Conservation (phyloP, 2,329 filamentous ascomycete genomes). For the Huntiella abstrusa region DNA sequence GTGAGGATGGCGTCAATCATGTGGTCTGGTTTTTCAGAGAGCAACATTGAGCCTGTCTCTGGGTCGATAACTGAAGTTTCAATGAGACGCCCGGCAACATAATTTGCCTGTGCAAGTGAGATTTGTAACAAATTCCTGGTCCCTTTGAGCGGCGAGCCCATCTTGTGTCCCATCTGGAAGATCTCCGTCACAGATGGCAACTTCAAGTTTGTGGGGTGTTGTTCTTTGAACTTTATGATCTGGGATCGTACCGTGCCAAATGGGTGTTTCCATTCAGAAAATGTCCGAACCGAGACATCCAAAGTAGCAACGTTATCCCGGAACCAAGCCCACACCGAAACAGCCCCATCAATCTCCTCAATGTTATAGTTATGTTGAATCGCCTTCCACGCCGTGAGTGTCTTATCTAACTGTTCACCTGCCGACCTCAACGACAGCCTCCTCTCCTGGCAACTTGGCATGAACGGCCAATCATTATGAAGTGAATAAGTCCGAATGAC, state of each 20-base stretch:
- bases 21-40: neutral
- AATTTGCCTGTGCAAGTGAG: conserved; percentile 5
- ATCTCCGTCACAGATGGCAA: conserved; percentile 5
- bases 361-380: neutral
- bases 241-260: neutral
- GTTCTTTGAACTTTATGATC: neutral
- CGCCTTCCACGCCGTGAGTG: neutral
- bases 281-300: neutral
- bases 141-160: neutral
- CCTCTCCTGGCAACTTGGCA: neutral
- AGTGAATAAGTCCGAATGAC: neutral
- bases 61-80: neutral
- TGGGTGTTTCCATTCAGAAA: too few relatives aligned
- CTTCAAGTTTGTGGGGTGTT: neutral
- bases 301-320: neutral
- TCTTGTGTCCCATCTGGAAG: conserved; percentile 3
- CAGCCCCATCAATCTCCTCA: neutral
- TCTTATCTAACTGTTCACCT: neutral
- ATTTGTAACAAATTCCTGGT: conserved; percentile 5
- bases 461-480: neutral
- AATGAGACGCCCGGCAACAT: neutral
- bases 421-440: neutral
- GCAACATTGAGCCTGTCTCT: neutral
- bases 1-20: neutral
- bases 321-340: neutral